A percentile compares a stretch with the other conserved stretches of the same genome.
Evolutionary conservation across 768 basidiomycete species (phyloP).

Genomic region (Boletus rex-veris): DNA sequence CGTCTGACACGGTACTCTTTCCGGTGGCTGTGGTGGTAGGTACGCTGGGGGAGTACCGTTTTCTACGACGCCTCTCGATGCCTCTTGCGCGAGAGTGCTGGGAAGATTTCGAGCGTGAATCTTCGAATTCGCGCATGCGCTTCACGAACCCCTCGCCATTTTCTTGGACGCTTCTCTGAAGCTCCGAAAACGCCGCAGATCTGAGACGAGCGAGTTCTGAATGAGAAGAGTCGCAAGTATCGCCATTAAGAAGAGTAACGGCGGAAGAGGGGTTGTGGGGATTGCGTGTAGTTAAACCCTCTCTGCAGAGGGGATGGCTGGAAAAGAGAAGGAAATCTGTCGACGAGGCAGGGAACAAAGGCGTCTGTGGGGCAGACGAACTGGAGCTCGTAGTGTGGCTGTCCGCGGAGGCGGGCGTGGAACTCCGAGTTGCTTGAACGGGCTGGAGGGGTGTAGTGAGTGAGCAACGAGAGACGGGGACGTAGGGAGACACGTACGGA

Average conservation of each 20-base stretch:
- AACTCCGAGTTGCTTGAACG: conserved; percentile 24
- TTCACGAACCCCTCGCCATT: conserved; percentile 65
- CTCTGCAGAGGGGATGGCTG: conserved; percentile 14
- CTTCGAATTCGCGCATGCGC: conserved; percentile 73
- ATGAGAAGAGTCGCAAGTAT: conserved; percentile 21
- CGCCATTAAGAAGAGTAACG: conserved; percentile 15
- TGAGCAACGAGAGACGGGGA: conserved; percentile 2
- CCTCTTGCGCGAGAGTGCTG: conserved; percentile 39
- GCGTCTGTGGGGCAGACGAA: conserved; percentile 30
- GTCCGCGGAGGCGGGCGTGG: conserved; percentile 29
- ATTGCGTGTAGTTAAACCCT: conserved; percentile 6
- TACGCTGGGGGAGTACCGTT: conserved; percentile 32
- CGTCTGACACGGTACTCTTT: conserved; percentile 30
- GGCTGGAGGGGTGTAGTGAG: conserved; percentile 10
- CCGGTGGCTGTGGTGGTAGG: conserved; percentile 10
- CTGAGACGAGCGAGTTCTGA: conserved; percentile 45
- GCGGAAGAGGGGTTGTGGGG: conserved; percentile 23
- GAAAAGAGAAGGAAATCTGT: conserved; percentile 49
- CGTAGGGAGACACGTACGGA: conserved; percentile 36
- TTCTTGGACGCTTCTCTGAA: conserved; percentile 58
- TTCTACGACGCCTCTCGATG: conserved; percentile 41
- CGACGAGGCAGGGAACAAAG: conserved; percentile 45
- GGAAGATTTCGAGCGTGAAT: conserved; percentile 42
- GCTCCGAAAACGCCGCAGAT: conserved; percentile 62
- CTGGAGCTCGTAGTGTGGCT: conserved; percentile 23